Evolutionary conservation across 768 basidiomycete genomes (phyloP), one percentile per base, ranked within the genome.

Genomic region (Dioszegia hungarica): DNA sequence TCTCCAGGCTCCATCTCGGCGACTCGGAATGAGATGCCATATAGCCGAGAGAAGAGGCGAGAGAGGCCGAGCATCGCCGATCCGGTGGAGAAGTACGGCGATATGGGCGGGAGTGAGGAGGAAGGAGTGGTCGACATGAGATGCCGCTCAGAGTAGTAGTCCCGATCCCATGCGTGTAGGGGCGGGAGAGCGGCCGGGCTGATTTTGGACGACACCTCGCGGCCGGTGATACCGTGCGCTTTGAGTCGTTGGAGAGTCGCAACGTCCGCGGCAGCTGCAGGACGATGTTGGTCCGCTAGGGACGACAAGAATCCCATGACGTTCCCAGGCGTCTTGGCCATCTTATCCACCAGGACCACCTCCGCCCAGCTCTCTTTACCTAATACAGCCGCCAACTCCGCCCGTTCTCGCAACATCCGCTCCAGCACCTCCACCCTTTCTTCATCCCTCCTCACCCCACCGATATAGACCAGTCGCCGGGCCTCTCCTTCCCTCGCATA

Each of bases 131-230:
- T 52, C 1, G 61, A 56, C 41, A 60, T 33, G 17, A 66, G 39
- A 22, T 70, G 62, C 24, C 62, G 61, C 31, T 76, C 72, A 56
- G 89, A 87, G 75, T 91, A 97, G 73, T 86, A 94, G 64, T 97
- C 93, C 63, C 92, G 82, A 77, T 98, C 95, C 95, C 95, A 99
- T n/a, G 91, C 86, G 62, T 94, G 83, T 48, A 98, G 83, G 20
- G 80, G 77, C 0, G 80, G 78, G 1, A 84, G 80, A 41, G 52
- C 60, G 46, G 22, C 34, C 8, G 52, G 56, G 27, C 22, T 40
- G 19, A 46, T 50, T 24, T 64, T 54, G 27, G 37, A 8, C 1
- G 58, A 31, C 20, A 51, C 43, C 19, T 34, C 29, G 47, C 66
- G 67, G 29, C 71, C 71, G 1, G 66, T 70, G 15, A 90, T 82